phyloP scores from a whole-genome alignment of 116 monocot species.

The Zostera marina region DNA sequence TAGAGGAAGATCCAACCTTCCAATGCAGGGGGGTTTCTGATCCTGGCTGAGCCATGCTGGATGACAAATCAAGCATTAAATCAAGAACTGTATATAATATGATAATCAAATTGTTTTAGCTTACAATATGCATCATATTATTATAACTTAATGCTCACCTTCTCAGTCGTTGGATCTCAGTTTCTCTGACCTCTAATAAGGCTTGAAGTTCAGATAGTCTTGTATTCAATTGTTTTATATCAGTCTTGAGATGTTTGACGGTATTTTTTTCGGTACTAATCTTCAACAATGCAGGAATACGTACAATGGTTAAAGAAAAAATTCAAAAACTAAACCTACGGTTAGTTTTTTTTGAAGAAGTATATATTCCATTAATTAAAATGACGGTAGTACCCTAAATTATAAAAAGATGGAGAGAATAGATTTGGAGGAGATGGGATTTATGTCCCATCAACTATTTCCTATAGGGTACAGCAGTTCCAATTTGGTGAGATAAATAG shows the following conservation, averaged over 20 bases:
- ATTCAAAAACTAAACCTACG: neutral
- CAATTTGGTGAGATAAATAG: too few species aligned
- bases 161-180: slow-evolving; percentile 42
- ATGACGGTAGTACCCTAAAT: too few species aligned
- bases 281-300: slow-evolving; percentile 79
- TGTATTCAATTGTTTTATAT: slow-evolving; percentile 85
- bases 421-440: too few species aligned
- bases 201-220: slow-evolving; percentile 86
- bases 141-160: slow-evolving; percentile 25
- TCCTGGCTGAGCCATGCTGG: neutral
- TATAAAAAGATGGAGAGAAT: too few species aligned
- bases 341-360: too few species aligned
- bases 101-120: neutral
- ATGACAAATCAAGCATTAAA: neutral
- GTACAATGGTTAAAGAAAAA: slow-evolving; percentile 56
- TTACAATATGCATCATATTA: neutral
- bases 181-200: slow-evolving; percentile 66
- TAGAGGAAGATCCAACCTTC: slow-evolving; percentile 4
- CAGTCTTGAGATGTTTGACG: slow-evolving; percentile 72
- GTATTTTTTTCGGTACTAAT: slow-evolving; percentile 87
- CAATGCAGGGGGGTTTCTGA: neutral
- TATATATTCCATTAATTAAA: too few species aligned
- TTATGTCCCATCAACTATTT: too few species aligned
- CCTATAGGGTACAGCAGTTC: too few species aligned
- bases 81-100: neutral